A percentile compares a stretch with the other conserved stretches of the same genome.
phyloP scores from a whole-genome alignment of 139 green algal genomes.

The Medakamo hakoo region DNA sequence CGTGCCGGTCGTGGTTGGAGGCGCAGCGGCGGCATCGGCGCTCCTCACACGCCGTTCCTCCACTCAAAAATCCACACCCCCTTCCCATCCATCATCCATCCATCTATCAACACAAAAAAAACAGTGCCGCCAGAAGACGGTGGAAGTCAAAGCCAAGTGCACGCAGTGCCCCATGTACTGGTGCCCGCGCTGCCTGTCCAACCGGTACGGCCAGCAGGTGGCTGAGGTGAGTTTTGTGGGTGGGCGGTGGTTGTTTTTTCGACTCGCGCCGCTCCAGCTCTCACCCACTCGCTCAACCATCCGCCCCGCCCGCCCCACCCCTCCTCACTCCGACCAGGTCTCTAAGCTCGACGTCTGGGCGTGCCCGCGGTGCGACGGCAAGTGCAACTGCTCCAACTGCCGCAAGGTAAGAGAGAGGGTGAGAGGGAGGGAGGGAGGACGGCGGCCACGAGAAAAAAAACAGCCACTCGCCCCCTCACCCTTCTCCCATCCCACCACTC shows the following conservation, averaged over 20 bases:
- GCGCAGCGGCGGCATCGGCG: no score
- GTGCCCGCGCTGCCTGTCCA: conserved; percentile 33
- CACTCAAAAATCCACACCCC: no score
- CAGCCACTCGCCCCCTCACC: no score
- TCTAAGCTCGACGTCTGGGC: conserved; percentile 10
- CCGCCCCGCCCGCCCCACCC: background rate
- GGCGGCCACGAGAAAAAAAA: no score
- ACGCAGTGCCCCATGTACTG: conserved; percentile 28
- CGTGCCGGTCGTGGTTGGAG: no score
- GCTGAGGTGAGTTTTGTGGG: conserved; percentile 9
- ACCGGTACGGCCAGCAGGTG: conserved; percentile 27
- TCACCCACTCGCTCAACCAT: background rate
- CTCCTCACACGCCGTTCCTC: no score
- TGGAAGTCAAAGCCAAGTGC: conserved; percentile 36
- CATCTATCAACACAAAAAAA: no score
- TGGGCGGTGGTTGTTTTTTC: background rate
- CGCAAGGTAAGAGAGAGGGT: conserved; percentile 28
- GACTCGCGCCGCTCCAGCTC: background rate
- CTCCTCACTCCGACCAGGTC: conserved; percentile 5
- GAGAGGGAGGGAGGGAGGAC: no score
- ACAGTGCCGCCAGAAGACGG: conserved; percentile 45
- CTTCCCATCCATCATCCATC: no score
- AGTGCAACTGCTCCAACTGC: conserved; percentile 46
- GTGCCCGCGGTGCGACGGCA: conserved; percentile 25
- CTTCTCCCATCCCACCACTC: background rate